phyloP scores from a whole-genome alignment of 352 stramenopile genomes.

The Phytophthora pistaciae region DNA sequence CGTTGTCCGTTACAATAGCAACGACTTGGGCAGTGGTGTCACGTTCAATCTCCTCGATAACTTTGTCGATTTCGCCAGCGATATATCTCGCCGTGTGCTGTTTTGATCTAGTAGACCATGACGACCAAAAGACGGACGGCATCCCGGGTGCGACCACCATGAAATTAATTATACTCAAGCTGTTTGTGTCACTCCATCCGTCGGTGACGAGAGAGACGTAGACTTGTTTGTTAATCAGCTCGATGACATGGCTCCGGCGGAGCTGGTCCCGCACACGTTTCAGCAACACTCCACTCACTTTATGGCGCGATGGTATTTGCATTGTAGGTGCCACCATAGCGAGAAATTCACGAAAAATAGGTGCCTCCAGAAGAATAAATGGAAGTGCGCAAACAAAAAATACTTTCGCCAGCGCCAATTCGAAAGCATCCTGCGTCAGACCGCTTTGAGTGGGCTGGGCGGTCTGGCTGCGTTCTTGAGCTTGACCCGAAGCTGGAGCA shows the following conservation, averaged over 20 bases:
- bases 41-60: background rate
- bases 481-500: too few relatives aligned
- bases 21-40: background rate
- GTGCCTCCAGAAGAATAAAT: background rate
- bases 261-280: background rate
- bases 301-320: conserved; percentile 4
- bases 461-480: too few relatives aligned
- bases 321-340: background rate
- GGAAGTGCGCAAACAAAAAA: background rate
- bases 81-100: background rate
- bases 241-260: too few relatives aligned
- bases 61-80: conserved; percentile 4
- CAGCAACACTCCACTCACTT: background rate
- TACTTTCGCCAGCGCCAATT: background rate
- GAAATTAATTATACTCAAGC: background rate
- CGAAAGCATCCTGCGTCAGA: background rate
- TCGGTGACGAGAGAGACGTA: background rate
- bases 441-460: background rate
- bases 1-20: conserved; percentile 2
- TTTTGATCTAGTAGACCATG: conserved; percentile 4
- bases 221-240: too few relatives aligned
- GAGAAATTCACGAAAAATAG: conserved; percentile 1
- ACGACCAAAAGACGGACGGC: conserved; percentile 4
- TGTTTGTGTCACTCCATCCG: background rate
- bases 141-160: background rate